phyloP scores from a whole-genome alignment of 768 basidiomycete species.

The Holtermannia corniformis region DNA sequence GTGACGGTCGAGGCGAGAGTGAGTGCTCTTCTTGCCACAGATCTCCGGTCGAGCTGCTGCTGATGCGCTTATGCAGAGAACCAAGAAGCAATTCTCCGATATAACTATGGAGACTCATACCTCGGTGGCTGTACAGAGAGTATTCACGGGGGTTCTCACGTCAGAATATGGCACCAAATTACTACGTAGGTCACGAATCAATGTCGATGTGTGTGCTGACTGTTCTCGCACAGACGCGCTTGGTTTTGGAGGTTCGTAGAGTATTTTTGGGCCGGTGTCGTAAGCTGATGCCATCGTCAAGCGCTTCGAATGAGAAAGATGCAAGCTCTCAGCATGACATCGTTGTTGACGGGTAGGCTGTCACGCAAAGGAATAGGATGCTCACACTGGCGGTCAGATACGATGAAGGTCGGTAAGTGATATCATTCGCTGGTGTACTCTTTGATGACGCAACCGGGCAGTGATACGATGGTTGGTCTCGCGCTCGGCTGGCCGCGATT shows the following conservation, averaged over 20 bases:
- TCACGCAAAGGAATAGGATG: too few species aligned
- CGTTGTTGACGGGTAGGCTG: neutral
- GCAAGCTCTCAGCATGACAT: neutral
- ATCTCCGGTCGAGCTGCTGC: neutral
- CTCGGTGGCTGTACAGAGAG: constrained; percentile 16
- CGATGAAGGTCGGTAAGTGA: too few species aligned
- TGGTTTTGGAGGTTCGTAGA: constrained; percentile 13
- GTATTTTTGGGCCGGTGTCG: neutral
- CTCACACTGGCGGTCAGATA: too few species aligned
- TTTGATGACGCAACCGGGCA: too few species aligned
- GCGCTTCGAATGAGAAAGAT: constrained; percentile 1
- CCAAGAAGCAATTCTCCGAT: constrained; percentile 12
- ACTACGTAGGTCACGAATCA: constrained; percentile 3
- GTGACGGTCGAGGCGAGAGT: constrained; percentile 14
- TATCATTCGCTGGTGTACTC: too few species aligned
- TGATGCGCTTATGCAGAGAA: constrained; percentile 6
- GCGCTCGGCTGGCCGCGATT: neutral
- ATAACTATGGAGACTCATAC: constrained; percentile 12
- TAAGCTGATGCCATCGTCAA: neutral
- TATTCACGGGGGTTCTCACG: constrained; percentile 18
- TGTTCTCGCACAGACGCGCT: constrained; percentile 12
- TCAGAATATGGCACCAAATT: constrained; percentile 13
- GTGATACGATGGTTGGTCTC: neutral
- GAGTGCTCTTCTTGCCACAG: neutral
- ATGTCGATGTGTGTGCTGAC: neutral